Evolutionary conservation across 176 grass and related monocot species (phyloP), one percentile per base, ranked within the genome.

Genomic region (Neostapfia colusana): DNA sequence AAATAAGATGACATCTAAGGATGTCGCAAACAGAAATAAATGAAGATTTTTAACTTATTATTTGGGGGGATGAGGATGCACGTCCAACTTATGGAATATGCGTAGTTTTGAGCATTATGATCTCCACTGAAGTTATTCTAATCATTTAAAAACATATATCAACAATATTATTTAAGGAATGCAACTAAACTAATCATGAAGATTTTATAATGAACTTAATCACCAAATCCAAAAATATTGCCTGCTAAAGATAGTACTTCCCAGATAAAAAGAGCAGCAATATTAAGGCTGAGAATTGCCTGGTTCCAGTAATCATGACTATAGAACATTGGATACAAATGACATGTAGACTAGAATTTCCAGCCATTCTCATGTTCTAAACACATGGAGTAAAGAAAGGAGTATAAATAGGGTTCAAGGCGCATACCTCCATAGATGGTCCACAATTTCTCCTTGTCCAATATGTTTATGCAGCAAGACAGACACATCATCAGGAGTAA

Each of bases 401-500:
- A 83, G 45, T 39, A 28, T 4, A 44, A 51, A 4, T 51, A 51
- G 17, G 48, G 48, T 51, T 51, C 15, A 51, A 84, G 43, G 54
- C 71, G 68, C 63, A 48, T 92, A 97, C 93, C 93, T 97, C 93
- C 93, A 93, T 38, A 97, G 82, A 79, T 86, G 85, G 74, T 99
- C 87, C 65, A 92, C 80, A 44, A 95, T 73, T 70, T 88, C 81
- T 82, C 91, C 91, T 84, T 92, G 87, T 51, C 64, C 80, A 77
- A 95, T 95, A 84, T 95, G 96, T 74, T 87, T 88, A 63, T 89
- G 70, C 23, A 99, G 74, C 43, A 99, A 76, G 34, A 85, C 67
- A 85, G 91, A 78, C 56, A 95, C 96, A 83, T 99, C 96, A 69
- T 95, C 96, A 73, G 96, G 89, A 82, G 86, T 75, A 72, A 99